Percentiles rank a stretch among this genome's conserved stretches.
Conservation (phyloP, 73 alveolate genomes). For the Tetrahymena thermophila region DNA sequence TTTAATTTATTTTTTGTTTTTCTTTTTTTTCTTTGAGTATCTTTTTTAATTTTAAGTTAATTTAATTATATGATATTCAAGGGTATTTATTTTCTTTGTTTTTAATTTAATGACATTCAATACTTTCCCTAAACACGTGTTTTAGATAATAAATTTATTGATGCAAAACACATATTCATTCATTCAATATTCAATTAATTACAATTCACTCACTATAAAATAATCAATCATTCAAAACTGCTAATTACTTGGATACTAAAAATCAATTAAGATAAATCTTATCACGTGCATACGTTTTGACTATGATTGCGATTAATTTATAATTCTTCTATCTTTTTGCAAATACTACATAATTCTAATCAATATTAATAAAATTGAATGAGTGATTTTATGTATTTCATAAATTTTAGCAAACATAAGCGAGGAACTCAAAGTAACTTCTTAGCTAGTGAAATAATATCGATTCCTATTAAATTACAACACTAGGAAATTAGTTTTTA, state of each 20-base stretch:
- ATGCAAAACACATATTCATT: not conserved
- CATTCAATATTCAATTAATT: not conserved
- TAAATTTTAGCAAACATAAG: too few species aligned
- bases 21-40: not conserved
- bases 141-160: not conserved
- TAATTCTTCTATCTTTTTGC: not conserved
- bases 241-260: not conserved
- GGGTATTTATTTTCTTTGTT: not conserved
- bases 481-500: not conserved
- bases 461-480: not conserved
- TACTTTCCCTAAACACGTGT: not conserved
- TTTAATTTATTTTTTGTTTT: not conserved
- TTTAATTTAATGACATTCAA: not conserved
- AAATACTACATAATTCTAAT: not conserved
- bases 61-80: not conserved
- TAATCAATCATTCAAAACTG: not conserved
- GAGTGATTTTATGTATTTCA: too few species aligned
- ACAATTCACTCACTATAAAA: not conserved
- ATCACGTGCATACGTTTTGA: conserved; percentile 1
- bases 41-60: not conserved
- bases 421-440: not conserved
- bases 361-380: not conserved
- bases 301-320: not conserved
- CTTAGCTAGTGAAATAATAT: not conserved
- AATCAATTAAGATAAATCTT: not conserved